A percentile compares a stretch with the other conserved stretches of the same genome.
Evolutionary conservation across 257 asterid species (phyloP).

Genomic region (Nyctanthes arbortristis): DNA sequence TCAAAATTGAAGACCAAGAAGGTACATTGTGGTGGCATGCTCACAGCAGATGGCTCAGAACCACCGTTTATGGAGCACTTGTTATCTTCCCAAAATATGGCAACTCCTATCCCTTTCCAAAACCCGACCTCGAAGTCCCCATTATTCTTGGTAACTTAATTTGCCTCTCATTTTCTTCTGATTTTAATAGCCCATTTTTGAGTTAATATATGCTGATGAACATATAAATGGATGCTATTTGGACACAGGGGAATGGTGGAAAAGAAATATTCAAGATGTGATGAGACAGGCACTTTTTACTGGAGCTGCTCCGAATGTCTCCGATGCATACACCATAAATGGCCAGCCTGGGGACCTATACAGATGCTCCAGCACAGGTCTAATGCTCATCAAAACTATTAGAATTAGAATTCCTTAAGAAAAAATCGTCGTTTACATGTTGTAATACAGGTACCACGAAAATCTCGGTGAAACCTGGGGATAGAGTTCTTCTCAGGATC

Average conservation of each 20-base stretch:
- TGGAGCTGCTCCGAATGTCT: conserved; percentile 73
- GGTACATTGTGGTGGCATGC: too few relatives aligned
- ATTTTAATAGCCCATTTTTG: not conserved
- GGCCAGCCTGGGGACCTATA: conserved; percentile 79
- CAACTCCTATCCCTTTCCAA: conserved; percentile 44
- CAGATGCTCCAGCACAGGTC: conserved; percentile 43
- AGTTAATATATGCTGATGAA: not conserved
- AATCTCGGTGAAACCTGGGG: conserved; percentile 45
- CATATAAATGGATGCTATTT: too few relatives aligned
- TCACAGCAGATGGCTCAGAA: too few relatives aligned
- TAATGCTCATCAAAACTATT: not conserved
- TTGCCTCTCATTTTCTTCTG: too few relatives aligned
- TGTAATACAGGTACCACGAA: conserved; percentile 43
- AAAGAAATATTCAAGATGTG: conserved; percentile 54
- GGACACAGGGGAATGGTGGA: conserved; percentile 93
- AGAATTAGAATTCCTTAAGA: too few relatives aligned
- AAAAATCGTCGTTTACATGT: too few relatives aligned
- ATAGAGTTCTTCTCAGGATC: conserved; percentile 48
- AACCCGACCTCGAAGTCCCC: conserved; percentile 54
- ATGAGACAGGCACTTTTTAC: conserved; percentile 53
- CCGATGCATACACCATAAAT: conserved; percentile 73
- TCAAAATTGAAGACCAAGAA: conserved; percentile 56
- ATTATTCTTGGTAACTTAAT: conserved; percentile 52
- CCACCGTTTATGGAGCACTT: too few relatives aligned
- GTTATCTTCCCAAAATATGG: conserved; percentile 53